These are phyloP conservation scores for Macrolepiota fuliginosa DNA, from an alignment of 768 basidiomycete species.

Conservation along the genomic window DNA sequence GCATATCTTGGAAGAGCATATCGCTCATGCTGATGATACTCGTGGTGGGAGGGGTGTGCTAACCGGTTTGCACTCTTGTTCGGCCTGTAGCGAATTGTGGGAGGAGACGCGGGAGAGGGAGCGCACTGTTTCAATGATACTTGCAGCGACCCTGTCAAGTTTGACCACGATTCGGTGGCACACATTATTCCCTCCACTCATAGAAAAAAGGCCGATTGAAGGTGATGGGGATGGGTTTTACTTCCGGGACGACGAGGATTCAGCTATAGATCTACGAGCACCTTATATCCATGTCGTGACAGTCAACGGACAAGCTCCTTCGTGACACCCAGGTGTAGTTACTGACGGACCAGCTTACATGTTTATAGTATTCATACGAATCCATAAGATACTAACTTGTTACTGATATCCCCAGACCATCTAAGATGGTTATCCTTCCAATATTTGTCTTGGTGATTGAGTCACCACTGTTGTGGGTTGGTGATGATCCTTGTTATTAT, in stretches of 20 bases:
- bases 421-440: too few species aligned
- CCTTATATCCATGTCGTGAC: background rate
- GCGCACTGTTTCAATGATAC: background rate
- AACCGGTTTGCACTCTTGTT: constrained; percentile 35
- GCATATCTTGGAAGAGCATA: constrained; percentile 44
- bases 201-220: background rate
- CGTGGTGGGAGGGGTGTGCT: constrained; percentile 22
- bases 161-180: constrained; percentile 1
- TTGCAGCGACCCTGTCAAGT: background rate
- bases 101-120: constrained; percentile 19
- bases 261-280: background rate
- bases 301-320: background rate
- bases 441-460: background rate
- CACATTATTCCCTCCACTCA: background rate
- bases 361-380: background rate
- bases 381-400: background rate
- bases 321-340: background rate
- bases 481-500: constrained; percentile 2
- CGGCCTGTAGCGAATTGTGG: constrained; percentile 24
- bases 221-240: background rate
- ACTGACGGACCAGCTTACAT: background rate
- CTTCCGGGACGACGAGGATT: background rate
- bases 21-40: constrained; percentile 36
- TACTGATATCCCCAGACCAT: background rate
- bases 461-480: background rate